Base-by-base conservation (phyloP, 2,329 filamentous ascomycete species). In the Cadophora malorum region DNA sequence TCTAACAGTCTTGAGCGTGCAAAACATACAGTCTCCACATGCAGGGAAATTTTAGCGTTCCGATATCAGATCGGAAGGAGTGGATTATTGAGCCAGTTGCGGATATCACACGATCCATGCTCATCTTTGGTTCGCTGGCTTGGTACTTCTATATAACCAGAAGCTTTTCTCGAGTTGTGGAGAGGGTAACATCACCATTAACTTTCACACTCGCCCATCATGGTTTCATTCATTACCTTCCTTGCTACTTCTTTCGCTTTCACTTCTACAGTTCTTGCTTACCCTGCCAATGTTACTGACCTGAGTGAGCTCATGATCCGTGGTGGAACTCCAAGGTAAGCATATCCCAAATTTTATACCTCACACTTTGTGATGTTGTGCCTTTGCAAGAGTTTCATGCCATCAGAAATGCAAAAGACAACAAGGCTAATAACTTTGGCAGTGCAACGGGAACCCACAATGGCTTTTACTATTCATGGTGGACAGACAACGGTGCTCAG, bases 381-480 rank as follows among this genome's bases (percentile, higher is more conserved):
- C 28, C 28, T 28, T 28, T 28, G 28, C 28, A 28, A 28, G 45
- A 21, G 5, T 21, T 23, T 41, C 1, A 9, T n/a, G 1, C 21
- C 38, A 2, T 33, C 25, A 55, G 33, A 16, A 16, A n/a, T 33
- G 9, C 28, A 33, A 3, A n/a, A n/a, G n/a, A n/a, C n/a, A n/a
- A n/a, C n/a, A n/a, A 7, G 31, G 9, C 52, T 55, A 16, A 55
- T n/a, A 14, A 7, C 0, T 9, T 80, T 3, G 33, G 6, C 45
- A 64, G 63, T 70, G 77, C 79, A 14, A 84, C 83, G 3, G 86
- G 86, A 63, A 84, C 80, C 10, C 80, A 84, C 79, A 83, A 86
- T 72, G 86, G 86, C 65, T 89, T 82, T 79, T 88, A 84, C 81
- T 88, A 86, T 78, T 86, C 83, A 8, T 88, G 83, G 80, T 89